phyloP scores from a whole-genome alignment of 495 filamentous ascomycete genomes.

The Penicillium diatomitis region DNA sequence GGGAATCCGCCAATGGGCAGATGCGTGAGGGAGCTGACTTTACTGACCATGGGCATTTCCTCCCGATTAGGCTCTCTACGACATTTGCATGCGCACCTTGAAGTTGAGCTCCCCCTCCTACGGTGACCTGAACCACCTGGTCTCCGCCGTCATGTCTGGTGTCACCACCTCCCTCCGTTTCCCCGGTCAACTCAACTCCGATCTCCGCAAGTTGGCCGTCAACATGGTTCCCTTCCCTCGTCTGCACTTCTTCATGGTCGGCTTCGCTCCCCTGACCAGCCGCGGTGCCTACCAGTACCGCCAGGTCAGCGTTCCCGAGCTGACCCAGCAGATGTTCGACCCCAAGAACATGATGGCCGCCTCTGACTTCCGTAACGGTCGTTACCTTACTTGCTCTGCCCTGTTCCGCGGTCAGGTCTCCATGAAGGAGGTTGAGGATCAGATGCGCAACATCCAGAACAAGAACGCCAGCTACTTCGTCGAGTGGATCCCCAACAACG shows the following conservation, averaged over 20 bases:
- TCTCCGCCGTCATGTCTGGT: slow-evolving; percentile 99
- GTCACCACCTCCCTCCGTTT: slow-evolving; percentile 98
- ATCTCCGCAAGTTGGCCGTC: slow-evolving; percentile 98
- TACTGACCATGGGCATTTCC: too few species aligned
- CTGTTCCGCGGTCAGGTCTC: slow-evolving; percentile 99
- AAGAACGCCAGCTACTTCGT: slow-evolving; percentile 99
- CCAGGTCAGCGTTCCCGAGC: slow-evolving; percentile 91
- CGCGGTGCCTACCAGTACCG: slow-evolving; percentile 93
- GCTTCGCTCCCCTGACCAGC: slow-evolving; percentile 97
- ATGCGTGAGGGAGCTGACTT: too few species aligned
- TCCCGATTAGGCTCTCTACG: slow-evolving; percentile 71
- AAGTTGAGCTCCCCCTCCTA: slow-evolving; percentile 98
- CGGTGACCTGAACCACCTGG: slow-evolving; percentile 98
- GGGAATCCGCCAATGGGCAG: too few species aligned
- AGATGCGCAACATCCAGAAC: slow-evolving; percentile 99
- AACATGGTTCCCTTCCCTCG: slow-evolving; percentile 99
- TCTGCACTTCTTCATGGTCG: slow-evolving; percentile 99
- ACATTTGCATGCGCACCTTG: slow-evolving; percentile 99
- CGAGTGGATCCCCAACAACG: slow-evolving; percentile 99
- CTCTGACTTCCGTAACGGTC: slow-evolving; percentile 98
- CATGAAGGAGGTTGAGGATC: slow-evolving; percentile 99
- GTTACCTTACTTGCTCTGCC: slow-evolving; percentile 98
- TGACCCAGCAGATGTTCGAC: slow-evolving; percentile 99
- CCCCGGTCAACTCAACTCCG: slow-evolving; percentile 99
- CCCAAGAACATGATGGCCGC: slow-evolving; percentile 99